phyloP scores from a whole-genome alignment of 2,329 filamentous ascomycete genomes.

The Corynespora cassiicola region DNA sequence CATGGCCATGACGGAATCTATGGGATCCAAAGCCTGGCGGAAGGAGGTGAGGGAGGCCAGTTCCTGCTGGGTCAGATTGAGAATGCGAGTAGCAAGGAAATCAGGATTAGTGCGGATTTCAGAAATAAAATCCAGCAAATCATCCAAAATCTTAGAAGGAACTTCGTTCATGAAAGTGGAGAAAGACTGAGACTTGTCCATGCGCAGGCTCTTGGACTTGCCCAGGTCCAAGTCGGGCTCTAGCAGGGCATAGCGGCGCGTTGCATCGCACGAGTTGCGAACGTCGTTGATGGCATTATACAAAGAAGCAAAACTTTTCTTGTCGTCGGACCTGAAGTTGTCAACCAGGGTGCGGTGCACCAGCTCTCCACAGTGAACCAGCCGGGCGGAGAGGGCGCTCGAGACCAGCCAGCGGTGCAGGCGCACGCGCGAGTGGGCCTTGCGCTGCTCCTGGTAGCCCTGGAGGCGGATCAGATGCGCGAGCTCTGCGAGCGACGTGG shows the following conservation, averaged over 20 bases:
- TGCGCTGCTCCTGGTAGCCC: constrained; percentile 82
- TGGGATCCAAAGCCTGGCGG: constrained; percentile 78
- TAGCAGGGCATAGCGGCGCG: constrained; percentile 72
- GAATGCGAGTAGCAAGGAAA: constrained; percentile 84
- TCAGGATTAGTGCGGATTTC: constrained; percentile 85
- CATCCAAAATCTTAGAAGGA: constrained; percentile 74
- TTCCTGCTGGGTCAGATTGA: constrained; percentile 76
- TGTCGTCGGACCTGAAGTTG: constrained; percentile 79
- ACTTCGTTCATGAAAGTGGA: constrained; percentile 68
- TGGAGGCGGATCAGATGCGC: constrained; percentile 79
- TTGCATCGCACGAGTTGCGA: constrained; percentile 76
- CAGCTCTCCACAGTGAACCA: constrained; percentile 76
- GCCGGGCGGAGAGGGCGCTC: constrained; percentile 74
- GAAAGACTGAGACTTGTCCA: constrained; percentile 54
- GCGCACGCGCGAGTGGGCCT: constrained; percentile 73
- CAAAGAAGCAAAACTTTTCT: constrained; percentile 75
- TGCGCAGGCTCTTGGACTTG: constrained; percentile 43
- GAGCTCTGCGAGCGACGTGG: constrained; percentile 77
- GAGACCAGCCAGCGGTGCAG: constrained; percentile 78
- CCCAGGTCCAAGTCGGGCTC: constrained; percentile 73
- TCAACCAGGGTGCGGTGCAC: constrained; percentile 79
- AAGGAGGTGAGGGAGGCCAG: constrained; percentile 79
- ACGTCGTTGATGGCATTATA: constrained; percentile 83
- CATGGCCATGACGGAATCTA: constrained; percentile 82
- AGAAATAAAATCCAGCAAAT: constrained; percentile 79